Evolutionary conservation across 352 stramenopile genomes (phyloP).

Genomic region (Phytophthora tubulina): DNA sequence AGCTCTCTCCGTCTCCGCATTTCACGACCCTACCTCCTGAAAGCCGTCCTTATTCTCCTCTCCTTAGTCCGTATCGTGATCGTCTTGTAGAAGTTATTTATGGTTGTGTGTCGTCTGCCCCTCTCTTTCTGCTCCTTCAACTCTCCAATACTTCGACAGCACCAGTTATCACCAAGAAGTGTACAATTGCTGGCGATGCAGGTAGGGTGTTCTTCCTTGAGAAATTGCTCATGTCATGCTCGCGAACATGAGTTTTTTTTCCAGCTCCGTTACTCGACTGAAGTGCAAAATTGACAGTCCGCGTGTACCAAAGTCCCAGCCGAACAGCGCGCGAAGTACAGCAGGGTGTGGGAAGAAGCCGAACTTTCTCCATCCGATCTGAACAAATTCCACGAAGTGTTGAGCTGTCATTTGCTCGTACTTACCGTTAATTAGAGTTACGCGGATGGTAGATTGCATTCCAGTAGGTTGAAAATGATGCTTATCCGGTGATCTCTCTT

Average conservation of each 20-base stretch:
- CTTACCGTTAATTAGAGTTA: slow-evolving; percentile 1
- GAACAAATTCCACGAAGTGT: slow-evolving; percentile 18
- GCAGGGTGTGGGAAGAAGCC: slow-evolving; percentile 28
- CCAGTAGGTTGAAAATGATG: slow-evolving; percentile 6
- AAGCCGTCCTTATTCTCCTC: too few species aligned
- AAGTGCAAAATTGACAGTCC: slow-evolving; percentile 17
- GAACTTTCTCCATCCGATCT: slow-evolving; percentile 16
- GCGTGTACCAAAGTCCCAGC: slow-evolving; percentile 21
- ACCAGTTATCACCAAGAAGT: too few species aligned
- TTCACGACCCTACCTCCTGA: too few species aligned
- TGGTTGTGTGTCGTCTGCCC: too few species aligned
- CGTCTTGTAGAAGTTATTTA: too few species aligned
- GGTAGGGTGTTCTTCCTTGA: not conserved
- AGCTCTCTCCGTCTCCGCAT: too few species aligned
- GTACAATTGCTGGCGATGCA: too few species aligned
- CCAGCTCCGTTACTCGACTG: not conserved
- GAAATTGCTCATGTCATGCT: slow-evolving; percentile 13
- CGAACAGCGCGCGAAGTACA: slow-evolving; percentile 13
- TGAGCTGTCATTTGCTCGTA: slow-evolving; percentile 8
- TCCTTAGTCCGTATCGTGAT: too few species aligned
- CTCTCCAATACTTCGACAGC: too few species aligned
- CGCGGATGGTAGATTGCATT: not conserved
- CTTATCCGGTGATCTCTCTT: not conserved
- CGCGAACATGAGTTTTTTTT: not conserved
- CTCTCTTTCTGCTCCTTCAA: too few species aligned